Conservation (phyloP, 768 basidiomycete genomes). For the Galerina sulciceps region DNA sequence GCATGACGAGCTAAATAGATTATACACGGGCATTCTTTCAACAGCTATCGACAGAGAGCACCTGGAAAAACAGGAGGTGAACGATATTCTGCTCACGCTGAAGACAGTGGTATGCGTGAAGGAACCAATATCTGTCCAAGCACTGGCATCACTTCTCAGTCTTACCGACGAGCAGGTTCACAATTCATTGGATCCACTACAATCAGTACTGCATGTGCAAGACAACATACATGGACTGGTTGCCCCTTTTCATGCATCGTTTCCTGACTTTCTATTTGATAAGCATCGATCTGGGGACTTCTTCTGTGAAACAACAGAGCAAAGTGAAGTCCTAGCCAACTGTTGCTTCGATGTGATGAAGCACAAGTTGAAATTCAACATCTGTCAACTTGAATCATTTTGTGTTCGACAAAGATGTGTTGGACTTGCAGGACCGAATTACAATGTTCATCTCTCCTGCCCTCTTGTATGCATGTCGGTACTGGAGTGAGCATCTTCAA, state of each 20-base stretch:
- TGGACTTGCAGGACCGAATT: constrained; percentile 19
- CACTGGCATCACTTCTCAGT: background rate
- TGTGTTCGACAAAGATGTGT: constrained; percentile 28
- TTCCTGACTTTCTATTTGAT: constrained; percentile 36
- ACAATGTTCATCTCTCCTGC: constrained; percentile 27
- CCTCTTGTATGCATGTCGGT: constrained; percentile 39
- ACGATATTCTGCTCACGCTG: background rate
- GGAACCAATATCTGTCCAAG: background rate
- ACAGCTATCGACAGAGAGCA: background rate
- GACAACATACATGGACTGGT: constrained; percentile 26
- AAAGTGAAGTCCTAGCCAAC: constrained; percentile 20
- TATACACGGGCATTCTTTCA: no score
- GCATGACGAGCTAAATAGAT: no score
- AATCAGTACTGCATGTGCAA: constrained; percentile 9
- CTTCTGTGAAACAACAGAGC: constrained; percentile 25
- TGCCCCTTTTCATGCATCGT: constrained; percentile 8
- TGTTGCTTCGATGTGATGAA: constrained; percentile 34
- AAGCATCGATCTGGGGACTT: constrained; percentile 22
- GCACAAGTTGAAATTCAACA: constrained; percentile 39
- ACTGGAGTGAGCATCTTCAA: constrained; percentile 36
- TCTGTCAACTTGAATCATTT: constrained; percentile 40
- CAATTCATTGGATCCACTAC: background rate
- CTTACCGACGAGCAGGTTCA: background rate
- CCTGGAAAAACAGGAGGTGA: background rate
- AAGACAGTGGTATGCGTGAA: background rate